Conservation (phyloP, 495 filamentous ascomycete genomes). For the Clavariopsis aquatica region DNA sequence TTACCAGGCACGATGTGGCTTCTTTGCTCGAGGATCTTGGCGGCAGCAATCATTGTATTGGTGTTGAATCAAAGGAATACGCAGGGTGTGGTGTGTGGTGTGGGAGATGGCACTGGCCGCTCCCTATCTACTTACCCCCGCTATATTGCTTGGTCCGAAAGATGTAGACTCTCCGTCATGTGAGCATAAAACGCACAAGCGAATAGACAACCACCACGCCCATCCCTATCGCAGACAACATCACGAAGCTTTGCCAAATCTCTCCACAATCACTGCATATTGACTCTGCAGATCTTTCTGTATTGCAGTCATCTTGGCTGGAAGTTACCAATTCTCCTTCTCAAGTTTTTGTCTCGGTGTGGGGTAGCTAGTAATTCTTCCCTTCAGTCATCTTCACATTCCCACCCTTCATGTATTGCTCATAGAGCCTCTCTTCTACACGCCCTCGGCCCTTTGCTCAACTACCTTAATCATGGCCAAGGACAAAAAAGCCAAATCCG, state of each 20-base stretch:
- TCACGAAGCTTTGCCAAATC: background rate
- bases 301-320: background rate
- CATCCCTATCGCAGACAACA: background rate
- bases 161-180: background rate
- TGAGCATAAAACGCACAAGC: constrained; percentile 17
- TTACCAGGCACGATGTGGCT: constrained; percentile 44
- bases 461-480: constrained; percentile 44
- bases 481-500: constrained; percentile 61
- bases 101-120: background rate
- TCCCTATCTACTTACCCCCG: background rate
- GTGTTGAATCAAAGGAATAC: background rate
- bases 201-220: constrained; percentile 5
- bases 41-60: constrained; percentile 36
- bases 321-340: background rate
- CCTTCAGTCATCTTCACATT: background rate
- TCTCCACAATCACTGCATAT: background rate
- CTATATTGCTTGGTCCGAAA: constrained; percentile 1
- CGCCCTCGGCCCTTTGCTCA: background rate
- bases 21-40: constrained; percentile 45
- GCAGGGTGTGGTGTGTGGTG: background rate
- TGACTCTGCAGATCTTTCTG: background rate
- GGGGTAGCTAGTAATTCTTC: background rate
- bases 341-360: background rate
- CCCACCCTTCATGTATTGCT: background rate
- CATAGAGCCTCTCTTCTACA: background rate